phyloP scores from a whole-genome alignment of 2,329 filamentous ascomycete genomes.

The Paraphaeosphaeria sporulosa region DNA sequence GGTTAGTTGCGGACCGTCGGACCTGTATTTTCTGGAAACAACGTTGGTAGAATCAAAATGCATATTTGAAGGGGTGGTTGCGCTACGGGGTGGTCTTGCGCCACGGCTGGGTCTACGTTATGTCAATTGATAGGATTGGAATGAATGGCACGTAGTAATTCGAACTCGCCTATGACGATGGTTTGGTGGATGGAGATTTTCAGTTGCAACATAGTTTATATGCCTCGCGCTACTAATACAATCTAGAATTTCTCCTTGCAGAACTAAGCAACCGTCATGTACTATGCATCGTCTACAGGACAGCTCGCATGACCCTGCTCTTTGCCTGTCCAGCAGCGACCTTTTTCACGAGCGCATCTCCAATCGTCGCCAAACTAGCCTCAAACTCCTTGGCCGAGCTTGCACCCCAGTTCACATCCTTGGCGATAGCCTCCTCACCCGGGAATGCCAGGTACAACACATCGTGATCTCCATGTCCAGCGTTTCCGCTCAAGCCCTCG shows the following conservation, averaged over 20 bases:
- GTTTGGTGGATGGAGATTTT: background rate
- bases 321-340: constrained; percentile 14
- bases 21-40: too few relatives aligned
- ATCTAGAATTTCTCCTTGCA: background rate
- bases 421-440: constrained; percentile 65
- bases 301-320: constrained; percentile 8
- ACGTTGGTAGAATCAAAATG: too few relatives aligned
- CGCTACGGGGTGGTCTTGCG: too few relatives aligned
- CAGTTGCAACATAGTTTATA: background rate
- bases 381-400: constrained; percentile 59
- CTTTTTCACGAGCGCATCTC: constrained; percentile 59
- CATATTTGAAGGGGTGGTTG: too few relatives aligned
- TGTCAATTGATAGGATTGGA: too few relatives aligned
- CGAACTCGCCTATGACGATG: too few relatives aligned
- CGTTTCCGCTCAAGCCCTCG: constrained; percentile 60
- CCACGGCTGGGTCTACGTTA: too few relatives aligned
- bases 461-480: constrained; percentile 64
- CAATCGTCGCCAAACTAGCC: constrained; percentile 59
- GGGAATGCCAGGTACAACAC: constrained; percentile 70
- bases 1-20: too few relatives aligned
- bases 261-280: background rate
- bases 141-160: too few relatives aligned
- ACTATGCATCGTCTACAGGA: background rate
- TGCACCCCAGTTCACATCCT: constrained; percentile 65
- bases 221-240: background rate